Conservation (phyloP, 2,329 filamentous ascomycete genomes). For the Elsinoe fawcettii region DNA sequence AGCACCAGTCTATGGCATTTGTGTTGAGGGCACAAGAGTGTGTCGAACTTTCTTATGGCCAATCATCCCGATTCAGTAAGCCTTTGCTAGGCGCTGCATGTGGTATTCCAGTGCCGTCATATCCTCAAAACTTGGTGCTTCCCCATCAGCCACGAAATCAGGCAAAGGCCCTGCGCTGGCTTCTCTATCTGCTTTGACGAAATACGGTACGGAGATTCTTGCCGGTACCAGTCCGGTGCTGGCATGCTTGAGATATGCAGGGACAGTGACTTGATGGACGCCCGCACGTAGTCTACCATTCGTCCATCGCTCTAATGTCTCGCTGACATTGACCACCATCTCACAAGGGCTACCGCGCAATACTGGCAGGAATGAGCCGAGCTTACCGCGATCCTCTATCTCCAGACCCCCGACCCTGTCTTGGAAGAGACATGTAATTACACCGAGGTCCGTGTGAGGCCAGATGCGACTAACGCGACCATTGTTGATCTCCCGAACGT, state of each 20-base stretch:
- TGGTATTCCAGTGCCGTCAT: constrained; percentile 10
- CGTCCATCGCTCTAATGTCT: constrained; percentile 15
- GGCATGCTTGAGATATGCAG: neutral
- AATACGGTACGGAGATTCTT: neutral
- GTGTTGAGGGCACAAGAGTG: neutral
- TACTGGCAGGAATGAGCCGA: constrained; percentile 7
- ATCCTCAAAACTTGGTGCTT: neutral
- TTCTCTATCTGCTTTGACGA: constrained; percentile 2
- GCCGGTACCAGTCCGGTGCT: neutral
- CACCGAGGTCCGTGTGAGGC: constrained; percentile 36
- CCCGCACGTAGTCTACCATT: constrained; percentile 2
- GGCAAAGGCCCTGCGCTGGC: constrained; percentile 4
- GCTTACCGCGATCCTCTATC: constrained; percentile 26
- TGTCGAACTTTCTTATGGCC: no score
- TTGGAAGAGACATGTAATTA: constrained; percentile 37
- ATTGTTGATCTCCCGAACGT: constrained; percentile 25
- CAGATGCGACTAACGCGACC: constrained; percentile 32
- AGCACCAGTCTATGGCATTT: no score
- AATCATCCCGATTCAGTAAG: neutral
- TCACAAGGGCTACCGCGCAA: neutral
- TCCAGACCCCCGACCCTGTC: constrained; percentile 36
- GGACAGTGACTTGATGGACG: constrained; percentile 9
- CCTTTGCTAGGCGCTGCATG: neutral
- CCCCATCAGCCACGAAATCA: neutral
- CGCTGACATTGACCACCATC: constrained; percentile 16